Percentiles rank a stretch among this genome's conserved stretches.
These are phyloP conservation scores for Chrysoporthe cubensis DNA, from an alignment of 2,329 filamentous ascomycete species.

Conservation along the genomic window DNA sequence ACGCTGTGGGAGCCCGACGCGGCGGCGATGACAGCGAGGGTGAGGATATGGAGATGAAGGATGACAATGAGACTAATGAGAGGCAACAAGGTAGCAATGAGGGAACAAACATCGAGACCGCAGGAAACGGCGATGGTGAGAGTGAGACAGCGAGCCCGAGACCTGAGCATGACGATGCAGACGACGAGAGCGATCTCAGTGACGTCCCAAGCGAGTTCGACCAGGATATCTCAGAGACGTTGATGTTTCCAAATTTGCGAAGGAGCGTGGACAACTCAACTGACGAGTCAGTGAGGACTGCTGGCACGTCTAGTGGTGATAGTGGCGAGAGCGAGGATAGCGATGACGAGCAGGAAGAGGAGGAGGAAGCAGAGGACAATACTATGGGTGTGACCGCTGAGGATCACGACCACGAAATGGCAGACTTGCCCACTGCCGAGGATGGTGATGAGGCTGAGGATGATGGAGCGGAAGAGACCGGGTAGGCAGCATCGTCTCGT, in stretches of 20 bases:
- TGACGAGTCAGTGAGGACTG: slow-evolving; percentile 31
- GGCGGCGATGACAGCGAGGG: slow-evolving; percentile 38
- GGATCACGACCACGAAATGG: slow-evolving; percentile 24
- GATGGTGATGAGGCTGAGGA: slow-evolving; percentile 28
- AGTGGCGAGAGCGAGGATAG: slow-evolving; percentile 33
- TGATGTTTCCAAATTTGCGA: slow-evolving; percentile 57
- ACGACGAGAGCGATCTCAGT: slow-evolving; percentile 72
- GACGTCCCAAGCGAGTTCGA: slow-evolving; percentile 65
- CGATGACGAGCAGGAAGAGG: slow-evolving; percentile 29
- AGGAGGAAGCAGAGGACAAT: slow-evolving; percentile 21
- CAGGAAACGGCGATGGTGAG: slow-evolving; percentile 32
- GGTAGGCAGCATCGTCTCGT: not conserved
- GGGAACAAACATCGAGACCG: slow-evolving; percentile 31
- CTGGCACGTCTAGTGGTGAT: slow-evolving; percentile 30
- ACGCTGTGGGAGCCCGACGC: slow-evolving; percentile 39
- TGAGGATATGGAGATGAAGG: slow-evolving; percentile 52
- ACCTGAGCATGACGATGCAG: slow-evolving; percentile 67
- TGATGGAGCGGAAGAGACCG: slow-evolving; percentile 31
- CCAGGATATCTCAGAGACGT: slow-evolving; percentile 56
- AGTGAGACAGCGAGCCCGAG: slow-evolving; percentile 54
- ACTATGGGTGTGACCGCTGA: slow-evolving; percentile 25
- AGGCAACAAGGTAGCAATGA: slow-evolving; percentile 28
- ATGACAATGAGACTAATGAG: slow-evolving; percentile 33
- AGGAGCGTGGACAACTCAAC: slow-evolving; percentile 41
- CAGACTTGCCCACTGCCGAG: slow-evolving; percentile 10